These are phyloP conservation scores for Salix brachista DNA, from an alignment of 345 rosid species.

Conservation along the genomic window DNA sequence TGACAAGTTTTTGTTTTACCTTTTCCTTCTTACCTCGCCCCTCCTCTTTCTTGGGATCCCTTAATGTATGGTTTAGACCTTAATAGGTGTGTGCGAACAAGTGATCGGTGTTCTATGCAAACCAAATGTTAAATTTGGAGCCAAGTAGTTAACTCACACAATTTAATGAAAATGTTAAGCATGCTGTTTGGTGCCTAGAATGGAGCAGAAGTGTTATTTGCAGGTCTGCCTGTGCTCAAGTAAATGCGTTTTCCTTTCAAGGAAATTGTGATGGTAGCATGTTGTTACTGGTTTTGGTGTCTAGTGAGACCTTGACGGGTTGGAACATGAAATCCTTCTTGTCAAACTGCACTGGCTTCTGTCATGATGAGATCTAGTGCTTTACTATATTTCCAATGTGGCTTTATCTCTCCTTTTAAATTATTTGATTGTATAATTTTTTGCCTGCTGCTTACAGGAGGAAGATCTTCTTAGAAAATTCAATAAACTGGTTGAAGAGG, in stretches of 20 bases:
- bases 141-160: not conserved
- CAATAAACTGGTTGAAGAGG: constrained; percentile 89
- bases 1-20: too few species aligned
- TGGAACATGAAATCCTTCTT: not conserved
- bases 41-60: not conserved
- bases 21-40: too few species aligned
- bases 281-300: not conserved
- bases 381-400: not conserved
- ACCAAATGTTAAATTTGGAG: not conserved
- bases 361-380: not conserved
- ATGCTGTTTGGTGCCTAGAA: not conserved
- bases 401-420: not conserved
- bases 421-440: not conserved
- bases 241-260: not conserved
- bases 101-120: not conserved
- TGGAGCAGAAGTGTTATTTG: not conserved
- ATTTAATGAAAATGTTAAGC: not conserved
- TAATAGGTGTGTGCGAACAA: not conserved
- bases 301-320: not conserved
- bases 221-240: not conserved
- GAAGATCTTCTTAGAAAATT: constrained; percentile 65
- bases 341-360: not conserved
- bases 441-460: constrained; percentile 49
- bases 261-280: not conserved
- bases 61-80: not conserved